Evolutionary conservation across 306 rosid species (phyloP).

Genomic region (Cicer chorassanicum): DNA sequence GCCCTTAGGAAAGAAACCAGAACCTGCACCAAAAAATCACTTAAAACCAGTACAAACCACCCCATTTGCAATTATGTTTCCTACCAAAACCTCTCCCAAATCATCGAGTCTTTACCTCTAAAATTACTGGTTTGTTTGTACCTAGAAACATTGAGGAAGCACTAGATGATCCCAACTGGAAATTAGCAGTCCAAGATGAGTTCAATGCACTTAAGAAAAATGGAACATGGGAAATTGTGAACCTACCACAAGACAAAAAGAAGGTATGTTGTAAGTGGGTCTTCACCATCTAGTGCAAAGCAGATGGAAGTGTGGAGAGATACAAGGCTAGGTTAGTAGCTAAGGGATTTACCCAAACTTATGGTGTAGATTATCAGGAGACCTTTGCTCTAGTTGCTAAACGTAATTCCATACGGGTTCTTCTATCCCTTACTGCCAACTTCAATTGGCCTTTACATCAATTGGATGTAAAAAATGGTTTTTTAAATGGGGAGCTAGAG

Average conservation of each 20-base stretch:
- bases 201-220: neutral
- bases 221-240: neutral
- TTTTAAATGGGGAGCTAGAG: neutral
- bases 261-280: neutral
- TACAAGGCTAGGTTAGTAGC: neutral
- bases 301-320: neutral
- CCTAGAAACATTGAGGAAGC: constrained; percentile 26
- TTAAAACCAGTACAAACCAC: constrained; percentile 4
- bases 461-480: neutral
- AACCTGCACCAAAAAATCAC: neutral
- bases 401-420: neutral
- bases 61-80: constrained; percentile 23
- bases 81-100: neutral
- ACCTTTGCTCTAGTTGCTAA: neutral
- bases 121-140: constrained; percentile 8
- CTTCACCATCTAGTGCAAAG: neutral
- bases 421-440: neutral
- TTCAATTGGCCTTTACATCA: neutral
- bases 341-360: neutral
- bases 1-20: constrained; percentile 5
- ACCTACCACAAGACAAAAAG: neutral
- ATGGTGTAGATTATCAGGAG: neutral
- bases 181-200: neutral
- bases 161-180: constrained; percentile 15
- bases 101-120: neutral